Conservation (phyloP, 2,329 filamentous ascomycete genomes). For the Fusarium sp. region DNA sequence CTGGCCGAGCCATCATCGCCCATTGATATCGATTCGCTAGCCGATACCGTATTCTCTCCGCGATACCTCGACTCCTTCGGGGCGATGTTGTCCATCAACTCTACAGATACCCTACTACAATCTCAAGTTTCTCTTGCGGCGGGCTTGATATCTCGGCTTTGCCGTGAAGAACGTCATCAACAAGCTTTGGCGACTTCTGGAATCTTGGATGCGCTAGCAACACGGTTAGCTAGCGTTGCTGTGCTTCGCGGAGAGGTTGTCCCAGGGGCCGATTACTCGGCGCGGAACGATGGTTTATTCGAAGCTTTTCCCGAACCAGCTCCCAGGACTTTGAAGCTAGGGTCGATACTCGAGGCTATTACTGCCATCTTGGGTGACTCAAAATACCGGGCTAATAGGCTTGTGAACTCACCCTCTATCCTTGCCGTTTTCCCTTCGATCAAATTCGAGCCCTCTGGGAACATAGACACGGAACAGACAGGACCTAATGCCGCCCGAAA, state of each 20-base stretch:
- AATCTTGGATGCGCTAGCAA: slow-evolving; percentile 83
- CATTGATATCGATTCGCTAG: slow-evolving; percentile 66
- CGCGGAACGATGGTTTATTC: slow-evolving; percentile 68
- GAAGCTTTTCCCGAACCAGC: slow-evolving; percentile 75
- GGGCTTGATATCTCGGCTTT: slow-evolving; percentile 71
- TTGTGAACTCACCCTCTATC: slow-evolving; percentile 78
- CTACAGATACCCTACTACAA: slow-evolving; percentile 67
- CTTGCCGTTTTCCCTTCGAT: slow-evolving; percentile 77
- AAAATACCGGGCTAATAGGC: slow-evolving; percentile 80
- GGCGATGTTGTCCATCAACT: slow-evolving; percentile 74
- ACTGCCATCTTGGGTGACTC: slow-evolving; percentile 84
- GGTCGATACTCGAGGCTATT: slow-evolving; percentile 83
- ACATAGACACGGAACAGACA: slow-evolving; percentile 67
- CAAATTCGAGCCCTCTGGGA: slow-evolving; percentile 66
- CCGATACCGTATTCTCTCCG: slow-evolving; percentile 75
- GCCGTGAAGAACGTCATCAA: slow-evolving; percentile 79
- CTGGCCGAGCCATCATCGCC: slow-evolving; percentile 67
- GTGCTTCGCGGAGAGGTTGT: slow-evolving; percentile 78
- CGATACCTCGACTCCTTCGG: slow-evolving; percentile 74
- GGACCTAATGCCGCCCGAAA: slow-evolving; percentile 64
- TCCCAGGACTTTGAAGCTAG: slow-evolving; percentile 71
- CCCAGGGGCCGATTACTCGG: slow-evolving; percentile 71
- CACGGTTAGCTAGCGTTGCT: slow-evolving; percentile 79
- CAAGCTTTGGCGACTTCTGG: slow-evolving; percentile 79
- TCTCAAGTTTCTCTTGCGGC: slow-evolving; percentile 75